A percentile compares a stretch with the other conserved stretches of the same genome.
These are phyloP conservation scores for Calocera viscosa DNA, from an alignment of 768 basidiomycete genomes.

Conservation along the genomic window DNA sequence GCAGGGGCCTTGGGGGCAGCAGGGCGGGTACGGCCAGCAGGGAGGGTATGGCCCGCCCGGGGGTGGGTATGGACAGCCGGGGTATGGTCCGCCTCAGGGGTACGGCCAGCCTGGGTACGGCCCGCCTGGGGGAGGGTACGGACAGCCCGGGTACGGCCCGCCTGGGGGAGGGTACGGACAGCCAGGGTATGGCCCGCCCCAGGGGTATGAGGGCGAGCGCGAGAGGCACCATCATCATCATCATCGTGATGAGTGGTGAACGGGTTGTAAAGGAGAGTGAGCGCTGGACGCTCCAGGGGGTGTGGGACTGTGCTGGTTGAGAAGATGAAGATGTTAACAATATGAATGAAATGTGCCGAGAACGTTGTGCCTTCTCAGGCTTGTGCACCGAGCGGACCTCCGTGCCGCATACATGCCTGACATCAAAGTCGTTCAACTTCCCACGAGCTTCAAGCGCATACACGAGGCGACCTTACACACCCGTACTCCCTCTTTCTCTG, in stretches of 20 bases:
- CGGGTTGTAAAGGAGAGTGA: too few relatives aligned
- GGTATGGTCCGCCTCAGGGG: slow-evolving; percentile 11
- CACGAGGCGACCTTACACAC: too few relatives aligned
- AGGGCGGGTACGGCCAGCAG: slow-evolving; percentile 2
- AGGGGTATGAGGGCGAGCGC: neutral
- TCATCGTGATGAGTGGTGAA: slow-evolving; percentile 12
- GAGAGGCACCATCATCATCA: slow-evolving; percentile 12
- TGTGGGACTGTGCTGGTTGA: too few relatives aligned
- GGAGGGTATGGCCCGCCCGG: slow-evolving; percentile 3
- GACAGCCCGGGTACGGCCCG: slow-evolving; percentile 4
- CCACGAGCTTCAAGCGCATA: too few relatives aligned
- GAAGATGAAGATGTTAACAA: too few relatives aligned
- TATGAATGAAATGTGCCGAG: too few relatives aligned
- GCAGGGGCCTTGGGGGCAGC: slow-evolving; percentile 3
- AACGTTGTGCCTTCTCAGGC: too few relatives aligned
- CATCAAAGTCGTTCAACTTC: too few relatives aligned
- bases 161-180: neutral
- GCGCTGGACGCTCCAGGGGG: too few relatives aligned
- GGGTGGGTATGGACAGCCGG: slow-evolving; percentile 11
- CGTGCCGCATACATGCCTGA: too few relatives aligned
- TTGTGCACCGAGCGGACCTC: too few relatives aligned
- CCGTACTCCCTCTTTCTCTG: too few relatives aligned
- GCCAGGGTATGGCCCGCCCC: slow-evolving; percentile 9
- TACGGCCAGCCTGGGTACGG: slow-evolving; percentile 2
- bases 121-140: slow-evolving; percentile 5